Base-by-base conservation (phyloP, 495 filamentous ascomycete species). In the Xylaria nigripes region DNA sequence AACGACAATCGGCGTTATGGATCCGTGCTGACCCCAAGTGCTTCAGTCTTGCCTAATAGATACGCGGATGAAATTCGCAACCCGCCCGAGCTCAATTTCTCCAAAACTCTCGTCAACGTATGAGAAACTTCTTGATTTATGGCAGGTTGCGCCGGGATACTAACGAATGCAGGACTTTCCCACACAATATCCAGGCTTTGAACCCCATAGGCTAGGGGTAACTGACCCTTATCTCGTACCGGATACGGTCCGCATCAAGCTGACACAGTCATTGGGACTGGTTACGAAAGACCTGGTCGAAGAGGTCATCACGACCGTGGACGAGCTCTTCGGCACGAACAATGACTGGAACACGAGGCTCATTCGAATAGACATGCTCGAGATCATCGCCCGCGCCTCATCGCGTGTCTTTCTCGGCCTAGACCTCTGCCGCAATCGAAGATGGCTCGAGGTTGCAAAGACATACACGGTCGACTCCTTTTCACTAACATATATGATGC, bases 21-120 rank as follows among this genome's bases (percentile, higher is more conserved):
- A 6, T n/a, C n/a, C n/a, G 9, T 29, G 27, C n/a, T 40, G 36
- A 40, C 36, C n/a, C n/a, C 15, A 40, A 40, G 4, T 16, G 36
- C 12, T 16, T 1, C 36, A 40, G 36, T 80, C 34, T 50, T 80
- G 40, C 73, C 76, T 8, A 76, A 73, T n/a, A 67, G 62, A 43
- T 76, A 70, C 57, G 68, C 76, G 13, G 68, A 78, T 34, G 77
- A 80, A 59, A 56, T 78, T 46, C 77, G 77, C 53, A 76, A 66
- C 51, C 60, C 77, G 32, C 60, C 61, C 6, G 53, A 57, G 41
- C 53, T 70, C 32, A 61, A 68, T 51, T 77, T 79, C 54, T 54
- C 68, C 21, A 67, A 67, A 19, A 69, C 72, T 1, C 68, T 69
- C 45, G 57, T 54, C 29, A 74, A 70, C 56, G 73, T 74, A 67